These are phyloP conservation scores for Solanum appendiculatum DNA, from an alignment of 257 asterid genomes.

Conservation along the genomic window DNA sequence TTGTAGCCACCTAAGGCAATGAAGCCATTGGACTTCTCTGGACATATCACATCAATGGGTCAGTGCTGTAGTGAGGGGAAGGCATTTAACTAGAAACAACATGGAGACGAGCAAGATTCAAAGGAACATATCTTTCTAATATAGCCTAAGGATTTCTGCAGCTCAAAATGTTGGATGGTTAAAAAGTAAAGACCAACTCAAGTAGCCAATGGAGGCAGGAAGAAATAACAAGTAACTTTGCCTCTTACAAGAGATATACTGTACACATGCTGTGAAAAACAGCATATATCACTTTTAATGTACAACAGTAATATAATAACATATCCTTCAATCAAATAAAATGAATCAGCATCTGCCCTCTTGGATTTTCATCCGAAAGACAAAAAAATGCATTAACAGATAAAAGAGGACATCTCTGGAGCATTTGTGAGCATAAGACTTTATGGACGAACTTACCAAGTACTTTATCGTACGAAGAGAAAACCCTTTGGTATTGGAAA, in stretches of 20 bases:
- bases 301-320: neutral
- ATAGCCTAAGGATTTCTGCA: neutral
- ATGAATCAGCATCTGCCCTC: neutral
- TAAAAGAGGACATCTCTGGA: neutral
- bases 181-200: neutral
- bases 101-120: neutral
- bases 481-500: constrained; percentile 83
- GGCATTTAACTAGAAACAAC: neutral
- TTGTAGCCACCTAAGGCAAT: neutral
- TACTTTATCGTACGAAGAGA: constrained; percentile 58
- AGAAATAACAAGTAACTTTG: neutral
- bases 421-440: constrained; percentile 4
- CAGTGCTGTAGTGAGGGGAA: neutral
- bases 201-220: neutral
- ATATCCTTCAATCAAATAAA: neutral
- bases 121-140: neutral
- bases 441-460: constrained; percentile 43
- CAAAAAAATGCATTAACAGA: neutral
- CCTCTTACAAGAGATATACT: neutral
- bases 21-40: neutral
- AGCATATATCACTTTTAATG: neutral
- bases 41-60: neutral
- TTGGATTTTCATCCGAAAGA: neutral
- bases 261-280: neutral
- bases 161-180: neutral